Base-by-base conservation (phyloP, 371 early-diverging fungal genomes). In the Apophysomyces variabilis region DNA sequence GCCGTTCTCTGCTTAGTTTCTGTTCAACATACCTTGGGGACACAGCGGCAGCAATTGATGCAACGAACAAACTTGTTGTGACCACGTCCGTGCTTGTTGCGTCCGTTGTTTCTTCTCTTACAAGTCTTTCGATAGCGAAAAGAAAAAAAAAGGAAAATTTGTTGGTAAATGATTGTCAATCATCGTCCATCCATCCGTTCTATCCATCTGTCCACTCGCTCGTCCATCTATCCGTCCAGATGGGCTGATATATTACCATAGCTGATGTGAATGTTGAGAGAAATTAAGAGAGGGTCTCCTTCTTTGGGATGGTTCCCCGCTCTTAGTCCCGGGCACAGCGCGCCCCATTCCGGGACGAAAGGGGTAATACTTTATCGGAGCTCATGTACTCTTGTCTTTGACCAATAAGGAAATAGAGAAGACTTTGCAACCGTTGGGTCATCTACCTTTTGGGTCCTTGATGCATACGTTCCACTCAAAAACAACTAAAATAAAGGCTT, bases 101-200 rank as follows among this genome's bases (percentile, higher is more conserved):
- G 95, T 88, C 99, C 99, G 88, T 96, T 89, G 86, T 99, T 99
- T 88, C 98, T 93, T 90, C 99, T 93, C 89, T 99, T 99, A 85
- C 86, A 77, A 78, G 96, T 96, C 96, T 92, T 68, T 54, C 57
- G 38, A n/a, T 5, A 11, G 8, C 13, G 3, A 41, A 41, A 41
- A 41, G 13, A 41, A 41, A 41, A 9, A 50, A 21, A 21, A 50
- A 50, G 21, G 21, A 50, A n/a, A 50, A 21, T 9, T 50, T 47
- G n/a, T n/a, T 8, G 21, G 9, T 9, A 18, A 21, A 50, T 26
- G 32, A 3, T 26, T 26, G 32, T 26, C 32, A 26, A 26, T 26
- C 32, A 26, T 26, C 32, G 32, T 26, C 32, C 32, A 26, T 26
- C 32, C 32, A 26, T 26, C 32, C 32, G 32, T 26, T 26, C 32